Evolutionary conservation across 1,139 yeast species (phyloP), one percentile per base, ranked within the genome.

Genomic region (Blastobotrys apis): DNA sequence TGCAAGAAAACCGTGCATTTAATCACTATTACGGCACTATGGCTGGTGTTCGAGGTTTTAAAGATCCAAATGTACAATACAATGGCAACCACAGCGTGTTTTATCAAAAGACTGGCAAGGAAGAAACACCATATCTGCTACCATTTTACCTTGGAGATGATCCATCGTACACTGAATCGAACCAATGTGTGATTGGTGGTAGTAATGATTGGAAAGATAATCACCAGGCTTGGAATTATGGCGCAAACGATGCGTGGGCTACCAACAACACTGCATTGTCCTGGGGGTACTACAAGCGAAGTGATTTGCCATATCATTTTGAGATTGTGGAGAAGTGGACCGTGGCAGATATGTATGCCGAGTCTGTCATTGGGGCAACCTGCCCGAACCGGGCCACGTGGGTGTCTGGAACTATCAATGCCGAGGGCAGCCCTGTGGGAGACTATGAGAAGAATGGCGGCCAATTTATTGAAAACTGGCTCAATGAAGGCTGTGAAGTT

Each of bases 1-100:
- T 58, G 62, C 62, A 58, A 33, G 62, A 58, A 41, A 57, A 57
- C 47, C 50, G 62, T 32, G 59, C 62, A 21, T 58, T 57, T 37
- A 58, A 58, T 47, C 59, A 55, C 39, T 58, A 57, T 47, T 55
- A 52, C 35, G 62, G 60, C 6, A 51, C 60, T 5, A 52, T 58
- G 59, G 54, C 60, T 23, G 62, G 62, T 17, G 62, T 58, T 6
- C 56, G 62, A 30, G 60, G 60, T 4, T 55, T 55, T 47, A 51
- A 58, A 43, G 62, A 58, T 43, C 62, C 62, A 16, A 57, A 55
- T 30, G 58, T 52, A 6, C 26, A 29, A 15, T n/a, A 26, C 16
- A 37, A 36, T 16, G 37, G 29, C 6, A 34, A 38, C 17, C 38
- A 37, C 1, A 29, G 49, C 20, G 39, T 44, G 26, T 48, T 34